A percentile compares a stretch with the other conserved stretches of the same genome.
These are phyloP conservation scores for Phytopythium sindhum DNA, from an alignment of 352 stramenopile genomes.

Conservation along the genomic window DNA sequence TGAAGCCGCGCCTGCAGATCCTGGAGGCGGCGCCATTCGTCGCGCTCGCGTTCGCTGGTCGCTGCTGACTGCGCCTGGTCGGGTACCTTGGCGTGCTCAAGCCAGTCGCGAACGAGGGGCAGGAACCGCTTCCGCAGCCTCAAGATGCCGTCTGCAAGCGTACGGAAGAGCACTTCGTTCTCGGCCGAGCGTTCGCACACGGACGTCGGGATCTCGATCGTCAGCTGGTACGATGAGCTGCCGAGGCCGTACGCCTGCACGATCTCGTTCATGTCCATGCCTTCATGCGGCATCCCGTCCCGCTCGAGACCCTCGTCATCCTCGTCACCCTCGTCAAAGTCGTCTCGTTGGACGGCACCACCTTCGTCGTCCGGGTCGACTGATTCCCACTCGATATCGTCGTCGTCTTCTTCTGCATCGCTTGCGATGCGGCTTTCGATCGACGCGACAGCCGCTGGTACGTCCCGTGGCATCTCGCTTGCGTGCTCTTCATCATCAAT, in stretches of 20 bases:
- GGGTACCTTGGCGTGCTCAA: slow-evolving; percentile 18
- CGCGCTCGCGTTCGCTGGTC: background rate
- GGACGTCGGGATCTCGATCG: slow-evolving; percentile 55
- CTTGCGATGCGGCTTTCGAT: background rate
- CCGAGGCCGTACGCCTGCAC: slow-evolving; percentile 72
- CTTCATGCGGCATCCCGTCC: slow-evolving; percentile 8
- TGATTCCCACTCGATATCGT: slow-evolving; percentile 29
- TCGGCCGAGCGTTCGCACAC: slow-evolving; percentile 57
- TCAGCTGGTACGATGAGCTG: slow-evolving; percentile 73
- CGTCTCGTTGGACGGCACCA: slow-evolving; percentile 7
- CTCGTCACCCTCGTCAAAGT: slow-evolving; percentile 9
- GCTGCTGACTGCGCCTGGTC: background rate
- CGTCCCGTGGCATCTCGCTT: too few relatives aligned
- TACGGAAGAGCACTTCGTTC: slow-evolving; percentile 63
- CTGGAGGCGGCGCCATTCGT: background rate
- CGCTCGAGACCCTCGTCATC: slow-evolving; percentile 8
- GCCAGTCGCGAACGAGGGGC: slow-evolving; percentile 61
- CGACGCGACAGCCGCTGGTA: background rate
- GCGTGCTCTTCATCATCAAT: background rate
- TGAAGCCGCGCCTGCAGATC: slow-evolving; percentile 17
- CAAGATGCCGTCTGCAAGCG: slow-evolving; percentile 46
- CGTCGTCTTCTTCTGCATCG: background rate
- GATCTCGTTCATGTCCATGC: slow-evolving; percentile 80
- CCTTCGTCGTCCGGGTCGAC: slow-evolving; percentile 9
- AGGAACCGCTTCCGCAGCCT: slow-evolving; percentile 70